Evolutionary conservation across 176 grass and related monocot genomes (phyloP).

Genomic region (Aegilops sharonensis): DNA sequence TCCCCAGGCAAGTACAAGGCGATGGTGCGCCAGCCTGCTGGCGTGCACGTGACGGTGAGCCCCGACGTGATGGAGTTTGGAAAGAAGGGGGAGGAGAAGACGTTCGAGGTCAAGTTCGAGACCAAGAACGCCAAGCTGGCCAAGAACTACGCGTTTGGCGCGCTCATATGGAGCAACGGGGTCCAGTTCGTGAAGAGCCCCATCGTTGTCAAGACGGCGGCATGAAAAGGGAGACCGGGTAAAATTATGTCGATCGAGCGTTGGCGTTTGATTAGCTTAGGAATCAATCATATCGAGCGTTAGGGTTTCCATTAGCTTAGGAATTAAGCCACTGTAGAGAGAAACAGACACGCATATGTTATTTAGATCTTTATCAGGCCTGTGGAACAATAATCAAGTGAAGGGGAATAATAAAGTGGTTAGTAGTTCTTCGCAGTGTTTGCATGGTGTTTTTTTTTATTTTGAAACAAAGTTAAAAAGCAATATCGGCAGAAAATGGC

Average conservation of each 20-base stretch:
- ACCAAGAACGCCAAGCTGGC: neutral
- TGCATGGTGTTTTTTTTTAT: too few relatives aligned
- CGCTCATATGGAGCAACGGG: conserved; percentile 62
- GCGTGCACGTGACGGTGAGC: conserved; percentile 41
- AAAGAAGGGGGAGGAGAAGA: conserved; percentile 62
- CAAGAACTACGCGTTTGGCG: conserved; percentile 43
- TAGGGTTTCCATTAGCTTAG: too few relatives aligned
- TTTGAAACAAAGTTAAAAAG: too few relatives aligned
- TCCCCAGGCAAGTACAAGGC: conserved; percentile 40
- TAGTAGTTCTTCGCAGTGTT: too few relatives aligned
- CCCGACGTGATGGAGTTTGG: conserved; percentile 34
- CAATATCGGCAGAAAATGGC: too few relatives aligned
- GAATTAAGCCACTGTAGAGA: conserved; percentile 8
- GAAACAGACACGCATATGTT: neutral
- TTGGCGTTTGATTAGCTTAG: neutral
- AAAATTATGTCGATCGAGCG: neutral
- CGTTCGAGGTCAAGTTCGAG: conserved; percentile 47
- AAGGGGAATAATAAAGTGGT: neutral
- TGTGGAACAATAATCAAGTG: conserved; percentile 1
- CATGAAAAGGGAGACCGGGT: neutral
- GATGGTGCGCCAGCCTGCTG: conserved; percentile 32
- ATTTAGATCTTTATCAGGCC: conserved; percentile 2
- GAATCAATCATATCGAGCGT: too few relatives aligned
- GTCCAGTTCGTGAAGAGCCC: conserved; percentile 53
- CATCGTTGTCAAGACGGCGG: conserved; percentile 35